A percentile compares a stretch with the other conserved stretches of the same genome.
phyloP scores from a whole-genome alignment of 345 rosid genomes.

The Arabidopsis arenosa region DNA sequence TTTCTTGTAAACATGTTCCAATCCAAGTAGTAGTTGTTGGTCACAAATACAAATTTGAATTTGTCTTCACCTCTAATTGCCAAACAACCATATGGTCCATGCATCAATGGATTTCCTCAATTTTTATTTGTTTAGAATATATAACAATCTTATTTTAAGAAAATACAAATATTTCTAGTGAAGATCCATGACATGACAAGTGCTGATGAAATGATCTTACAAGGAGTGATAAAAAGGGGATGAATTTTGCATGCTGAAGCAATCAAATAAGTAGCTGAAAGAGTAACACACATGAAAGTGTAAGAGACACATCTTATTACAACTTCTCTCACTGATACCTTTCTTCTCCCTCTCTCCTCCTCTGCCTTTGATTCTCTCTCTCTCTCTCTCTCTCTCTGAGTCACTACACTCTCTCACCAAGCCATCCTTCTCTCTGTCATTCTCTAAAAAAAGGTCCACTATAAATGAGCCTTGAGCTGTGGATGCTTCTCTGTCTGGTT shows the following conservation, averaged over 20 bases:
- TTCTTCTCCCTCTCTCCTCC: slow-evolving; percentile 42
- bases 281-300: slow-evolving; percentile 48
- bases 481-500: slow-evolving; percentile 47
- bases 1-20: slow-evolving; percentile 28
- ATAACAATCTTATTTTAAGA: background rate
- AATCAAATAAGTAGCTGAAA: slow-evolving; percentile 41
- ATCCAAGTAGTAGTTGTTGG: background rate
- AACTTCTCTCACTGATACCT: slow-evolving; percentile 46
- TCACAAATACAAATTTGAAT: slow-evolving; percentile 33
- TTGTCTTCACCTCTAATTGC: slow-evolving; percentile 35
- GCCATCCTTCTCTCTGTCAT: slow-evolving; percentile 43
- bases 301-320: slow-evolving; percentile 41
- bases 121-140: background rate
- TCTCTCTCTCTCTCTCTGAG: slow-evolving; percentile 33
- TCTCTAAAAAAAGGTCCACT: slow-evolving; percentile 42
- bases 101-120: slow-evolving; percentile 1
- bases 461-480: slow-evolving; percentile 48
- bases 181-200: slow-evolving; percentile 42
- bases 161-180: background rate
- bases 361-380: slow-evolving; percentile 10
- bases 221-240: slow-evolving; percentile 35
- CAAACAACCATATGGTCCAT: slow-evolving; percentile 38
- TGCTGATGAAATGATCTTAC: slow-evolving; percentile 16
- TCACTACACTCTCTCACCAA: slow-evolving; percentile 51
- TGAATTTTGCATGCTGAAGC: slow-evolving; percentile 48